A percentile compares a stretch with the other conserved stretches of the same genome.
These are phyloP conservation scores for Scolecobasidium constrictum DNA, from an alignment of 2,329 filamentous ascomycete species.

Conservation along the genomic window DNA sequence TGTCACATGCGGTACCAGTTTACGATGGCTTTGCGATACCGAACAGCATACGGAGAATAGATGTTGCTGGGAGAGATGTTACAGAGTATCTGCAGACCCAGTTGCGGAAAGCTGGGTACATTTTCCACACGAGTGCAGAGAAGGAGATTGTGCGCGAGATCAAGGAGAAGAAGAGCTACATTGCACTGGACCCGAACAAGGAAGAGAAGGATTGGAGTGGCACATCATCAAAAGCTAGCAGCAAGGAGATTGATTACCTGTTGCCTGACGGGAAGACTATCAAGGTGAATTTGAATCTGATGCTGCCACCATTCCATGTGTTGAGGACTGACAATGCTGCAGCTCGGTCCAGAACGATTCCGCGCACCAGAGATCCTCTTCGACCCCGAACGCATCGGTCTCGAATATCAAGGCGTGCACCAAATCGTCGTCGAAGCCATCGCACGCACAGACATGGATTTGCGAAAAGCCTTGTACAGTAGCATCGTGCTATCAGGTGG, in stretches of 20 bases:
- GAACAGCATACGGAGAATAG: slow-evolving; percentile 88
- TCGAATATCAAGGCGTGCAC: slow-evolving; percentile 94
- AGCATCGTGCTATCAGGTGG: slow-evolving; percentile 97
- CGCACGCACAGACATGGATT: slow-evolving; percentile 86
- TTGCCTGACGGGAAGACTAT: slow-evolving; percentile 89
- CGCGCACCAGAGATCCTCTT: slow-evolving; percentile 95
- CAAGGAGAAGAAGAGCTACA: slow-evolving; percentile 90
- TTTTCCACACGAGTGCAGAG: slow-evolving; percentile 96
- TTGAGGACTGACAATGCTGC: slow-evolving; percentile 9
- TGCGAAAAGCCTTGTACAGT: slow-evolving; percentile 85
- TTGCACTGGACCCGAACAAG: slow-evolving; percentile 78
- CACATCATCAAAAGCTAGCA: slow-evolving; percentile 59
- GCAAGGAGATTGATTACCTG: slow-evolving; percentile 75
- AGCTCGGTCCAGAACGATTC: slow-evolving; percentile 91
- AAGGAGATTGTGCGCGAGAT: slow-evolving; percentile 98
- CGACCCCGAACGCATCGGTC: slow-evolving; percentile 90
- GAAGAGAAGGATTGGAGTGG: slow-evolving; percentile 93
- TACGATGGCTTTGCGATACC: slow-evolving; percentile 97
- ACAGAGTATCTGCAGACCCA: slow-evolving; percentile 90
- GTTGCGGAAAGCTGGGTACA: slow-evolving; percentile 81
- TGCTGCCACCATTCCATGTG: slow-evolving; percentile 1
- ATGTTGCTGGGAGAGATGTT: slow-evolving; percentile 90
- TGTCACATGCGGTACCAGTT: slow-evolving; percentile 93
- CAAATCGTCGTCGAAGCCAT: slow-evolving; percentile 97
- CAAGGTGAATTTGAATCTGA: slow-evolving; percentile 46